Evolutionary conservation across 2,329 filamentous ascomycete species (phyloP).

Genomic region (Xylaria sp.): DNA sequence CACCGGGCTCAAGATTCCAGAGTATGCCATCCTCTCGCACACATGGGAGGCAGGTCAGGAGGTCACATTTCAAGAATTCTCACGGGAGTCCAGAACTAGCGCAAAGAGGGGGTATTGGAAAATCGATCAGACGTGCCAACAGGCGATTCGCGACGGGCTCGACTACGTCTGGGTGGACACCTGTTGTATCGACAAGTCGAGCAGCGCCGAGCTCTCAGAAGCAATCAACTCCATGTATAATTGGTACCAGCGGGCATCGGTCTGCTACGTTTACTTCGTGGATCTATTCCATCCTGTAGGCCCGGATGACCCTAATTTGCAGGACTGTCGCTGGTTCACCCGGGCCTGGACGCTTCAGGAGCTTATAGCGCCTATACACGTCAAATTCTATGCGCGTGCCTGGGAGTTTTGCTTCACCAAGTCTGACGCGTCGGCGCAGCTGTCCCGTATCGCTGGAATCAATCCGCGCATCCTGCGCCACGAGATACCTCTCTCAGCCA

Average conservation of each 20-base stretch:
- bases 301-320: neutral
- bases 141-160: neutral
- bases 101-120: neutral
- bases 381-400: neutral
- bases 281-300: neutral
- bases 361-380: constrained; percentile 1
- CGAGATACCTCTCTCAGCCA: neutral
- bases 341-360: constrained; percentile 14
- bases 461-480: neutral
- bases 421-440: neutral
- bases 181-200: constrained; percentile 11
- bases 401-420: constrained; percentile 4
- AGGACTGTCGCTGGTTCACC: constrained; percentile 4
- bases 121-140: neutral
- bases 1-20: constrained; percentile 5
- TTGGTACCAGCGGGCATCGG: neutral
- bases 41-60: constrained; percentile 2
- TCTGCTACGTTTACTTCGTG: constrained; percentile 5
- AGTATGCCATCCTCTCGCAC: constrained; percentile 14
- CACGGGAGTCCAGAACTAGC: neutral
- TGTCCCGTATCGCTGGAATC: neutral
- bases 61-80: constrained; percentile 14
- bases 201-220: constrained; percentile 2
- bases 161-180: constrained; percentile 15
- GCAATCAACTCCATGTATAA: neutral